Base-by-base conservation (phyloP, 768 basidiomycete species). In the Rhizopogon vinicolor region DNA sequence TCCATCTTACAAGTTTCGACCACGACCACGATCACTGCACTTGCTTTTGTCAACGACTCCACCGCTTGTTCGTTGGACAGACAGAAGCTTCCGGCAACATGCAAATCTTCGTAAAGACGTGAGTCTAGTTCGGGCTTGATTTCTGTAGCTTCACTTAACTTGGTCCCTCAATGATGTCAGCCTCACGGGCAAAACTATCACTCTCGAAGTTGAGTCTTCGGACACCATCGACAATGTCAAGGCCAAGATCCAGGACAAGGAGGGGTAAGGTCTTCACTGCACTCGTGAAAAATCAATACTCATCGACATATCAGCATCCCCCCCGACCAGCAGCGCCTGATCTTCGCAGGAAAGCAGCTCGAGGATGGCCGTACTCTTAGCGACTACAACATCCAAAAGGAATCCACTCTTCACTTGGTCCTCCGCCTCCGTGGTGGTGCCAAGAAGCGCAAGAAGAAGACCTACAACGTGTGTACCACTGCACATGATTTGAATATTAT, bases 401-500 rank as follows among this genome's bases (percentile, higher is more conserved):
- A 98, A 78, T 97, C 94, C 33, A 98, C 96, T 58, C 89, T 99
- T 57, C 96, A 98, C 76, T 75, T 98, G 62, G 96, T 98, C 62
- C 87, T 98, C 65, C 90, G 97, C 68, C 90, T 99, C 52, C 92
- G 95, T 77, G 97, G 97, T 82, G 97, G 97, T 84, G 93, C 87
- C 63, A 98, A 98, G 87, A 98, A 98, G 86, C 88, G 96, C 74
- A 98, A 98, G 87, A 99, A 98, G 84, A 98, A 98, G 85, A 94
- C 93, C 53, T 98, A 98, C 89, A 94, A 87, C 79, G 91, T 93
- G 87, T 78, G 2, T 28, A n/a, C 1, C 13, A 46, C 18, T 1
- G 33, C 50, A 25, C 40, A 13, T 13, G 13, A 14, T 35, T 45
- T 29, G 19, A 50, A 52, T 16, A 33, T 57, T 31, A 40, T 62